Evolutionary conservation across 345 rosid genomes (phyloP), one percentile per base, ranked within the genome.

Genomic region (Gossypium arboreum): DNA sequence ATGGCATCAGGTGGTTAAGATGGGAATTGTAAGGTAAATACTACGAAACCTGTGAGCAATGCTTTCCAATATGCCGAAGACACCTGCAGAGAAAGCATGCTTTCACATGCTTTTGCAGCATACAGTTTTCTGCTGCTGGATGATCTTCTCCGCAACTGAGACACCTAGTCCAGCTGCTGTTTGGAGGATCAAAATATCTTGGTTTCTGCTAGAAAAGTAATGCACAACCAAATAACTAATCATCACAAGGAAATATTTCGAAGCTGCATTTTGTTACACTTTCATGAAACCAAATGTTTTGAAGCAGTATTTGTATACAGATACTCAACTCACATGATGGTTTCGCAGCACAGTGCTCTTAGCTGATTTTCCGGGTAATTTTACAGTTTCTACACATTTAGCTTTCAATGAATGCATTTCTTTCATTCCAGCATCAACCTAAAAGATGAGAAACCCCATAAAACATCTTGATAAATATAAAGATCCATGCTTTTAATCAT

Each of bases 171-270:
- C 64, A 55, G 57, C 12, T 10, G 18, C 62, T 59, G n/a, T 3
- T 44, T 24, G 79, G 80, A 73, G 78, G 74, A 80, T 83, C 82
- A 51, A 80, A 80, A 18, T 83, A 80, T 59, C 86, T 80, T 9
- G 80, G 82, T 71, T 72, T 76, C 72, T 72, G 60, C 82, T 79
- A 22, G 60, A 63, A 62, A 69, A 59, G 63, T 12, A 25, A 57
- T 22, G 39, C 41, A 59, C 64, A 59, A 73, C 6, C 24, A 68
- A 44, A 18, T 10, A 59, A 52, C 55, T 48, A n/a, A 20, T 47
- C 34, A 64, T 16, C 17, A 62, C 13, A 50, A 17, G n/a, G 44
- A 41, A 22, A 39, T 39, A 5, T 15, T 22, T 44, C 20, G 55
- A 22, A 57, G 11, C 51, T 25, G 16, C 50, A 71, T 57, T 18